Base-by-base conservation (phyloP, 1,284 basidiomycete genomes). In the Naganishia sp. region DNA sequence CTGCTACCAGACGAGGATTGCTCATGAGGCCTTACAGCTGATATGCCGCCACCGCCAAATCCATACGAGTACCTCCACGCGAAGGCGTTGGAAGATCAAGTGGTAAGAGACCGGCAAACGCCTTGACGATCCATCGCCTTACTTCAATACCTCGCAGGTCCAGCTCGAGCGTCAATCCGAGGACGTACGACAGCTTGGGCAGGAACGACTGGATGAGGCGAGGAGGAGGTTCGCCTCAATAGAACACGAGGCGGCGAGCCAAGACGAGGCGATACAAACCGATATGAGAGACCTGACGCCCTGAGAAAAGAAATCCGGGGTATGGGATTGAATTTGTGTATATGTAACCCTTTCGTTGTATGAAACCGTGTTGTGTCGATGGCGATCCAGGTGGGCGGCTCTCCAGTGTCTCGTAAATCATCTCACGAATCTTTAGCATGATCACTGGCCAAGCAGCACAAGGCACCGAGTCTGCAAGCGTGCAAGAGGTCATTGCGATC, bases 21-120 rank as follows among this genome's bases (percentile, higher is more conserved):
- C 25, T 28, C n/a, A 28, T 3, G 13, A 10, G 10, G 18, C 9
- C 43, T 5, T 31, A 18, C 33, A 61, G 59, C 59, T 33, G 59
- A 52, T 42, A 61, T 61, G 59, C 59, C 59, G 21, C 59, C 59
- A 18, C 59, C 36, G 59, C 59, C 48, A 61, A 61, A 61, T 42
- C 48, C 59, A 21, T 61, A 61, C 23, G 59, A 61, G 16, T 42
- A 52, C 16, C 15, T 61, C 16, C 23, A 50, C 25, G 48, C 36
- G 25, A 61, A 61, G 21, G 59, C 48, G 18, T 39, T 61, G 6
- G 59, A 61, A 31, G 59, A 61, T 44, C 59, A 61, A 25, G 28
- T 61, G 36, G 59, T 61, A 61, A 28, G 59, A 39, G 36, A 39
- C 36, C 6, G 36, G 36, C 13, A 13, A 13, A 9, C 13, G 36